Evolutionary conservation across 1,139 yeast species (phyloP), one percentile per base, ranked within the genome.

Genomic region (Pichia sp.): DNA sequence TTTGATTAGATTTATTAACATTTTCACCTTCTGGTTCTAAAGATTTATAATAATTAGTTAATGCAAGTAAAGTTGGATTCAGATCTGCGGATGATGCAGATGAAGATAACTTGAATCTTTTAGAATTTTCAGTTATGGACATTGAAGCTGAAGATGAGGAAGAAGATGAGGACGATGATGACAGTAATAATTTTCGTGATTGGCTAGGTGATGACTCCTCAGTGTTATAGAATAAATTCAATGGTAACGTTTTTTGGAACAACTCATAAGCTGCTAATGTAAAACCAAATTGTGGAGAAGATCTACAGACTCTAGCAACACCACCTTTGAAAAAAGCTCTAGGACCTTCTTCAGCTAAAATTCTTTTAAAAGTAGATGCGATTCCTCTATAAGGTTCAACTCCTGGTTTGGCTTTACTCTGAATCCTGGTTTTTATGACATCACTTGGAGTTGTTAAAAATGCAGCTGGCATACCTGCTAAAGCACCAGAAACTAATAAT

Each of bases 381-480:
- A 92, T 81, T 48, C 95, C 94, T 30, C 64, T 71, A 67, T 92
- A 92, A 43, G 76, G 76, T 29, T 86, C 74, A 59, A 87, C 96
- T 45, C 90, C 90, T 47, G 76, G 69, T 55, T 83, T 80, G 12
- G 87, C 74, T 62, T 84, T 96, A 54, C 89, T 82, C 69, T 92
- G 98, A 53, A 92, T 71, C 66, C 97, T 82, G 6, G 98, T 92
- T 70, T 92, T 92, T 58, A 92, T 86, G 43, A 92, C 98, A 73
- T 90, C 97, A 54, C 89, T 90, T 2, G 97, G 97, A 1, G 97
- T 90, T 4, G 97, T 90, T 58, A 90, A 71, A 64, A 85, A 90
- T 6, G 98, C 98, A 33, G 97, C 95, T 11, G 98, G 98, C 68
- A 95, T 89, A 63, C 98, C 98, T 23, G 98, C 97, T 56, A 90